phyloP scores from a whole-genome alignment of 257 asterid species.

The Perilla frutescens region DNA sequence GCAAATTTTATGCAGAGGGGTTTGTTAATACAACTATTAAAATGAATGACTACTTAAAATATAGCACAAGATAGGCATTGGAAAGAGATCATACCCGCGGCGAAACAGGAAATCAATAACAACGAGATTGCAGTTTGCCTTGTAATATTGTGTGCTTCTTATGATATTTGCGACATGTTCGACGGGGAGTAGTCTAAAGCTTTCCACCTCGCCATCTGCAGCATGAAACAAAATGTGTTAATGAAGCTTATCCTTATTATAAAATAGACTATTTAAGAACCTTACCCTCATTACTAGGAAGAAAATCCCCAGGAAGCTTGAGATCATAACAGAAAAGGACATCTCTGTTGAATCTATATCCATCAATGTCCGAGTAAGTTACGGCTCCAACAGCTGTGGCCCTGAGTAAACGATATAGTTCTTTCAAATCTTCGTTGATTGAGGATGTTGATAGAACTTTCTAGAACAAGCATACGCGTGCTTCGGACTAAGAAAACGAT shows the following conservation, averaged over 20 bases:
- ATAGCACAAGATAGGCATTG: slow-evolving; percentile 16
- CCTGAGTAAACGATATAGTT: slow-evolving; percentile 50
- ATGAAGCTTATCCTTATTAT: slow-evolving; percentile 2
- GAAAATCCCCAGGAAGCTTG: slow-evolving; percentile 76
- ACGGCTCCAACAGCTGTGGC: slow-evolving; percentile 88
- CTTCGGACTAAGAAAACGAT: background rate
- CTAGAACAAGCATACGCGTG: background rate
- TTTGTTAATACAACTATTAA: no score
- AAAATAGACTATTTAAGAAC: background rate
- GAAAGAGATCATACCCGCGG: slow-evolving; percentile 70
- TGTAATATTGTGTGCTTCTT: slow-evolving; percentile 54
- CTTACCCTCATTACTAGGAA: slow-evolving; percentile 79
- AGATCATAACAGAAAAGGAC: slow-evolving; percentile 94
- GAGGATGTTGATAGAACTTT: slow-evolving; percentile 16
- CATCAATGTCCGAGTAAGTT: slow-evolving; percentile 78
- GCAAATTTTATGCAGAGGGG: no score
- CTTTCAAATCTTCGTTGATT: background rate
- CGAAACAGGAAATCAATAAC: slow-evolving; percentile 90
- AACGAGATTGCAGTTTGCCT: slow-evolving; percentile 87
- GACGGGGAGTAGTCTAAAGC: slow-evolving; percentile 72
- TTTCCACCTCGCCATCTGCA: slow-evolving; percentile 96
- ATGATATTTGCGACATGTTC: slow-evolving; percentile 72
- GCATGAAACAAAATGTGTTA: slow-evolving; percentile 15
- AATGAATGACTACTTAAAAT: background rate
- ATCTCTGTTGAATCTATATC: slow-evolving; percentile 82